phyloP scores from a whole-genome alignment of 495 filamentous ascomycete genomes.

The Xylona heveae region DNA sequence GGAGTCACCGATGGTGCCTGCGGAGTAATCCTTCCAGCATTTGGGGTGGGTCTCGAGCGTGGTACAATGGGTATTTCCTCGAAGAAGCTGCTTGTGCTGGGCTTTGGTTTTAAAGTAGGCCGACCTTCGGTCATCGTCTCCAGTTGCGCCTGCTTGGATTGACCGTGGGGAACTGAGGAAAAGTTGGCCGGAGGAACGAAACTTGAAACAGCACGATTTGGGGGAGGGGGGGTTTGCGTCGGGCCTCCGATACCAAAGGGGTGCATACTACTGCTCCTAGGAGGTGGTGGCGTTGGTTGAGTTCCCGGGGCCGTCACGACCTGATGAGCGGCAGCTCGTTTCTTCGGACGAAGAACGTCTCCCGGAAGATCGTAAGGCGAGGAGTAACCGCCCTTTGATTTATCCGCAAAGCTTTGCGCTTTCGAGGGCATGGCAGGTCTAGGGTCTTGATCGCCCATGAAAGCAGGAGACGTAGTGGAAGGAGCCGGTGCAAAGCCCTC shows the following conservation, averaged over 20 bases:
- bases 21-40: conserved; percentile 30
- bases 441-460: no score
- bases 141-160: conserved; percentile 1
- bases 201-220: background rate
- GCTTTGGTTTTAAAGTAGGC: conserved; percentile 10
- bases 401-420: conserved; percentile 67
- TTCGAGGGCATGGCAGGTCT: no score
- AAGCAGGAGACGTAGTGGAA: conserved; percentile 1
- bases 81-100: conserved; percentile 44
- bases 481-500: no score
- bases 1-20: conserved; percentile 12
- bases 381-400: conserved; percentile 72
- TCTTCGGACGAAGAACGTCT: conserved; percentile 52
- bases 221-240: conserved; percentile 10
- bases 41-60: conserved; percentile 30
- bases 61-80: conserved; percentile 61
- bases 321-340: conserved; percentile 26
- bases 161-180: background rate
- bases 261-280: conserved; percentile 40
- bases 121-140: background rate
- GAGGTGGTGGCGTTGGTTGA: conserved; percentile 26
- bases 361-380: conserved; percentile 92
- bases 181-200: background rate
- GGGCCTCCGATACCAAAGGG: conserved; percentile 7
- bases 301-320: conserved; percentile 12